These are phyloP conservation scores for Dunaliella primolecta DNA, from an alignment of 139 green algal genomes.

Conservation along the genomic window DNA sequence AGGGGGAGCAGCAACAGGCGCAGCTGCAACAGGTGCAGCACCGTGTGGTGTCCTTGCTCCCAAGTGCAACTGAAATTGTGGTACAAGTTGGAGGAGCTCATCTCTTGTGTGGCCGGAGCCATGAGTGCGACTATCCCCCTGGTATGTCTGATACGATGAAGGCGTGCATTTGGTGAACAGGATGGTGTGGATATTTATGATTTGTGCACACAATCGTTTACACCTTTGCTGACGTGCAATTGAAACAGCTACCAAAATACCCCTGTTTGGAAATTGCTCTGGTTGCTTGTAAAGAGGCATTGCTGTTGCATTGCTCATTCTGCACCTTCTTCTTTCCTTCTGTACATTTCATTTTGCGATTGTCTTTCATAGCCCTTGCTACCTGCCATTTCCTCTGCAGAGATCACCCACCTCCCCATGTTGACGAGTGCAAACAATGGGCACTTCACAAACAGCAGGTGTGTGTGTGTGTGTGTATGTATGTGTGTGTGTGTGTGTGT, in stretches of 20 bases:
- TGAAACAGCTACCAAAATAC: no score
- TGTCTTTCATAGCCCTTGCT: no score
- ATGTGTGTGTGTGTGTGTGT: not conserved
- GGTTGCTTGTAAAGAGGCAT: no score
- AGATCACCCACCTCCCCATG: not conserved
- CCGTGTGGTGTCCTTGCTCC: conserved; percentile 66
- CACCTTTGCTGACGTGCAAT: no score
- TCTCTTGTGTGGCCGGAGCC: conserved; percentile 26
- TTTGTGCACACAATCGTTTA: no score
- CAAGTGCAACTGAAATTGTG: conserved; percentile 70
- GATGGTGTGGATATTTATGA: no score
- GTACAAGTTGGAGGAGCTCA: conserved; percentile 33
- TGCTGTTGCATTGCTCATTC: no score
- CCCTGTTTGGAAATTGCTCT: no score
- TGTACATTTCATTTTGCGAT: no score
- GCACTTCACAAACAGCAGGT: conserved; percentile 19
- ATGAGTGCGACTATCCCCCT: conserved; percentile 70
- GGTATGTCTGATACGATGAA: not conserved
- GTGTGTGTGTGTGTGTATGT: not conserved
- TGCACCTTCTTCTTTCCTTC: no score
- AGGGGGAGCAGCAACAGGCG: not conserved
- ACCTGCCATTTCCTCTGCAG: no score
- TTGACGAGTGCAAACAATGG: conserved; percentile 21
- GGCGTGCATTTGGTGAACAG: not conserved
- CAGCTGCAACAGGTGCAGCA: not conserved